Base-by-base conservation (phyloP, 768 basidiomycete genomes). In the Kwoniella mangroviensis region DNA sequence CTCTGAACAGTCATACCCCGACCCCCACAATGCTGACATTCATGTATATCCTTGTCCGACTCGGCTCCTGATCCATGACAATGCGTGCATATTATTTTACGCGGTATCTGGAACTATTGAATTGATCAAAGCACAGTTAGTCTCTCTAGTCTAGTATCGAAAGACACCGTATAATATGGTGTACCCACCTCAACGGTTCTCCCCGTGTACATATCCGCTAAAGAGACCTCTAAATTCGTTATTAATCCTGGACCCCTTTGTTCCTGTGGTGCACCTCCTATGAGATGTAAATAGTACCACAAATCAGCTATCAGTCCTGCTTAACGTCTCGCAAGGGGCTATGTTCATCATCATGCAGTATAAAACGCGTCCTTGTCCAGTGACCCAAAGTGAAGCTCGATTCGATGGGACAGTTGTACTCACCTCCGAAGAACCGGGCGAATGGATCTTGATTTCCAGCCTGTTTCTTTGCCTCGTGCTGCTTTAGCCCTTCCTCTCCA, bases 31-130 rank as follows among this genome's bases (percentile, higher is more conserved):
- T 88, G 87, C 3, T 88, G 82, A 81, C 97, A 99, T n/a, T 88
- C 87, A 77, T 93, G 92, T 58, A 97, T 92, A 79, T 97, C 92
- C 7, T 87, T 83, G 68, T 93, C 92, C 0, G 93, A 92, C 1
- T 93, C 91, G 0, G 97, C 97, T 24, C 97, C 97, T 0, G 93
- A 89, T 24, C 97, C 97, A 79, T 94, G 90, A 84, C 97, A 99
- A 81, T 97, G 92, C 83, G 98, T 94, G 79, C 97, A 99, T 19
- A 99, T 89, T 43, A 96, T 89, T 63, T 90, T 89, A 81, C 96
- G 95, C 82, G 90, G 91, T 81, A 98, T 87, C 85, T 92, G 91
- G 84, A 99, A 96, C 94, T 98, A 74, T 45, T 21, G 43, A 7
- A 34, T 34, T 34, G 34, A 7, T 34, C 6, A 34, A 34, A 34